Conservation (phyloP, 805 yeast species). For the Candida coquimbonensis region DNA sequence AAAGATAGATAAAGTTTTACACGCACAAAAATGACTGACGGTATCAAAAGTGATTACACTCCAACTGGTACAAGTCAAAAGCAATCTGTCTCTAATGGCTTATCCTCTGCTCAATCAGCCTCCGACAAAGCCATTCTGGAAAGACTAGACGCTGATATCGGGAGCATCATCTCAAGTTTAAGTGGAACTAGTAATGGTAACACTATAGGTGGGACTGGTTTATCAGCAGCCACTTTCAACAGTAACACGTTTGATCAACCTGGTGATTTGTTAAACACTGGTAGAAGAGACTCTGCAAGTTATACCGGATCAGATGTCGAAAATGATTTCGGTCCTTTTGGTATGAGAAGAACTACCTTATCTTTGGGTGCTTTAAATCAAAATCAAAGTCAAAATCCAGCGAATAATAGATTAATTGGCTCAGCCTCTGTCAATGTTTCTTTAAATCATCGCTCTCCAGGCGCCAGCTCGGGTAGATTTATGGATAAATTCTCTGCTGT, state of each 20-base stretch:
- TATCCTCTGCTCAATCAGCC: slow-evolving; percentile 9
- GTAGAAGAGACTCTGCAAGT: slow-evolving; percentile 33
- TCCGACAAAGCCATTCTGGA: slow-evolving; percentile 10
- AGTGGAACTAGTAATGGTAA: slow-evolving; percentile 20
- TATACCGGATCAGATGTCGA: slow-evolving; percentile 33
- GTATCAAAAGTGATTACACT: not conserved
- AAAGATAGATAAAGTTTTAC: no score
- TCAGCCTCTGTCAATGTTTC: slow-evolving; percentile 57
- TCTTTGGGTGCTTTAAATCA: slow-evolving; percentile 30
- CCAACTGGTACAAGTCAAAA: not conserved
- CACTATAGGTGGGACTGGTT: slow-evolving; percentile 1
- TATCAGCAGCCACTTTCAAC: slow-evolving; percentile 5
- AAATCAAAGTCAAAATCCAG: slow-evolving; percentile 13
- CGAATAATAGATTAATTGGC: slow-evolving; percentile 34
- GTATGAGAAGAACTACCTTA: slow-evolving; percentile 40
- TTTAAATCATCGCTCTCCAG: slow-evolving; percentile 16
- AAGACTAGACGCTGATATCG: slow-evolving; percentile 23
- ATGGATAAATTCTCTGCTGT: slow-evolving; percentile 57
- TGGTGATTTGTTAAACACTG: slow-evolving; percentile 6
- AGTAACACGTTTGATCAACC: slow-evolving; percentile 10
- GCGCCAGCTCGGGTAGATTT: slow-evolving; percentile 35
- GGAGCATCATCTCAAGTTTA: slow-evolving; percentile 24
- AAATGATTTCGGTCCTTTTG: slow-evolving; percentile 33
- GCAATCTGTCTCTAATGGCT: slow-evolving; percentile 2
- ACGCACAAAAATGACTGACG: not conserved